Base-by-base conservation (phyloP, 2,329 filamentous ascomycete species). In the Neonectria ditissima region DNA sequence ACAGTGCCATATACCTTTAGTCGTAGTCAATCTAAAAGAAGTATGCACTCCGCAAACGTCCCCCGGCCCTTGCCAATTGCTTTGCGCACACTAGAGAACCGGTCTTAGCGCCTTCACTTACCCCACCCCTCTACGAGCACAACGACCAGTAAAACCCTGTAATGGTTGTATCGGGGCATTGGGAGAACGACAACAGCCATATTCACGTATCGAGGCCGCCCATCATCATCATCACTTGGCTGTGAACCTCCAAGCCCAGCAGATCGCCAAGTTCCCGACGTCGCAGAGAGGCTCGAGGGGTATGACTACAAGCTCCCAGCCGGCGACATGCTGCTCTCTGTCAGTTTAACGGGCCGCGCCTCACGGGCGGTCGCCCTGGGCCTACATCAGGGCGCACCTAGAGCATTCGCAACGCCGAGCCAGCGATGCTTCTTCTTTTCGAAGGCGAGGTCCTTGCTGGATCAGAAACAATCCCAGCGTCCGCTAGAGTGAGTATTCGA, bases 361-460 rank as follows among this genome's bases (percentile, higher is more conserved):
- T 34, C 55, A 32, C 59, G 55, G 28, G 30, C 51, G 30, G 20
- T 41, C 20, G 22, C 45, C 18, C 28, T 53, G 26, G 53, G 53
- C 5, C 10, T 41, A 48, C 22, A 47, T 32, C 18, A 8, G 45
- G 47, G 48, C 13, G 39, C 24, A 37, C 47, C 20, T 24, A 26
- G 37, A 30, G 20, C 34, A 32, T 45, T 56, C 30, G 44, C 26
- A n/a, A n/a, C 28, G n/a, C 45, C 44, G n/a, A 43, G 45, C 34
- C 47, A 41, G 22, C 26, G 28, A 22, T 62, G 47, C 26, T 52
- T 47, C 60, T 73, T 73, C 58, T 73, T 68, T 51, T 70, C 70
- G 26, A 73, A 59, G 45, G 56, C 70, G 55, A 71, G 65, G 56
- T 60, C 50, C 28, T 62, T 64, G 66, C 45, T 67, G 30, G 62